These are phyloP conservation scores for Cercophora newfieldiana DNA, from an alignment of 495 filamentous ascomycete species.

Conservation along the genomic window DNA sequence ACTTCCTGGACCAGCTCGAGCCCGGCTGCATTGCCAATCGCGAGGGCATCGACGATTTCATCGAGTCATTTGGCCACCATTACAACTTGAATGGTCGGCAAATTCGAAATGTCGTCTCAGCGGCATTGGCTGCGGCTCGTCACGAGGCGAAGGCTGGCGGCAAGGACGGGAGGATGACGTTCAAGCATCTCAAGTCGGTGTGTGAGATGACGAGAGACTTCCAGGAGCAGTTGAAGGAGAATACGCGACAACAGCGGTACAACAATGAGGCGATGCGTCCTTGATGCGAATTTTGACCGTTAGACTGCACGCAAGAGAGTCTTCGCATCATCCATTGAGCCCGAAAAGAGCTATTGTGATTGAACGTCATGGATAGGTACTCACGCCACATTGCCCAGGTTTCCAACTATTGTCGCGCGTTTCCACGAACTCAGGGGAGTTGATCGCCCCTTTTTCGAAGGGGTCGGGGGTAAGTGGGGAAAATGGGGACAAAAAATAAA, in stretches of 20 bases:
- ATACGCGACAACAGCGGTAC: not conserved
- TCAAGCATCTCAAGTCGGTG: not conserved
- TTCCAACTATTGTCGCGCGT: not conserved
- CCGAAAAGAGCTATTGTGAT: not conserved
- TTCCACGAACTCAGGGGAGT: too few relatives aligned
- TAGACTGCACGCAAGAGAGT: not conserved
- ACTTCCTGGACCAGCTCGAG: constrained; percentile 8
- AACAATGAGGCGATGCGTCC: not conserved
- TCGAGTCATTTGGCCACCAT: not conserved
- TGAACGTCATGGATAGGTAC: too few relatives aligned
- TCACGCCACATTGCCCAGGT: too few relatives aligned
- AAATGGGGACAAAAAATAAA: not conserved
- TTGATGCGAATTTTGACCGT: not conserved
- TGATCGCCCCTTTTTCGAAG: not conserved
- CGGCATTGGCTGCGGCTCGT: not conserved
- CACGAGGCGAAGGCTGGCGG: not conserved
- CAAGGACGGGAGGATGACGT: not conserved
- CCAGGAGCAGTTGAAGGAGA: not conserved
- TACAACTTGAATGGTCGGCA: not conserved
- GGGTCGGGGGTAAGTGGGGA: not conserved
- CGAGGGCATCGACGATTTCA: not conserved
- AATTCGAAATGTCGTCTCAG: not conserved
- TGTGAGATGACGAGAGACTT: not conserved
- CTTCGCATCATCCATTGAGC: too few relatives aligned
- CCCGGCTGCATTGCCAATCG: constrained; percentile 4